Evolutionary conservation across 1,139 yeast genomes (phyloP).

Genomic region (Arxiozyma bovina): DNA sequence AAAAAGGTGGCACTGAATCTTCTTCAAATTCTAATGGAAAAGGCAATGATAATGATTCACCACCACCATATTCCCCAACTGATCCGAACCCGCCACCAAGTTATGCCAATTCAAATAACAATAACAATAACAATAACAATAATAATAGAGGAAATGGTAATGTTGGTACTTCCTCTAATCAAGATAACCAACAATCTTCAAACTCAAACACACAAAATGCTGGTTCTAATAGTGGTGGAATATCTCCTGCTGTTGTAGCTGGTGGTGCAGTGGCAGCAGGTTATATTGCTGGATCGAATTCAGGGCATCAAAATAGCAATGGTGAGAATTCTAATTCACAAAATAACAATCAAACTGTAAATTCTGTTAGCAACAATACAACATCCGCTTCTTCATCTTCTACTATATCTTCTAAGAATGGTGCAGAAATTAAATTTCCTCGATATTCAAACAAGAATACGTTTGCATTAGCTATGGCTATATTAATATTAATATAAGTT

Average conservation of each 20-base stretch:
- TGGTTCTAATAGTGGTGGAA: constrained; percentile 1
- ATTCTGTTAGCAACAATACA: neutral
- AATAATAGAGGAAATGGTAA: neutral
- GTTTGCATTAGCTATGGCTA: neutral
- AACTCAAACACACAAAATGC: neutral
- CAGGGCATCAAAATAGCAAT: neutral
- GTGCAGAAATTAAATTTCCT: neutral
- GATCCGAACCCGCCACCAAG: constrained; percentile 8
- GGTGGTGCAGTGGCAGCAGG: constrained; percentile 8
- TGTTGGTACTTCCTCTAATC: neutral
- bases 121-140: neutral
- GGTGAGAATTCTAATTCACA: neutral
- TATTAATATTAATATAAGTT: too few relatives aligned
- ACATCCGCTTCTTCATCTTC: neutral
- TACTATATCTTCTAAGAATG: neutral
- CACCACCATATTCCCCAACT: constrained; percentile 7
- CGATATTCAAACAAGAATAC: neutral
- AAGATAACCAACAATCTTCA: neutral
- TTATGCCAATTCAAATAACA: constrained; percentile 1
- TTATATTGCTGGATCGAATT: neutral
- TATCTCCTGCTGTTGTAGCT: constrained; percentile 1
- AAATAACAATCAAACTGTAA: neutral
- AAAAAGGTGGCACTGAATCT: too few relatives aligned
- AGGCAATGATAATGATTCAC: constrained; percentile 3
- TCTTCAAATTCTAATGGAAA: constrained; percentile 2